These are phyloP conservation scores for Luffa acutangula DNA, from an alignment of 306 rosid species.

Conservation along the genomic window DNA sequence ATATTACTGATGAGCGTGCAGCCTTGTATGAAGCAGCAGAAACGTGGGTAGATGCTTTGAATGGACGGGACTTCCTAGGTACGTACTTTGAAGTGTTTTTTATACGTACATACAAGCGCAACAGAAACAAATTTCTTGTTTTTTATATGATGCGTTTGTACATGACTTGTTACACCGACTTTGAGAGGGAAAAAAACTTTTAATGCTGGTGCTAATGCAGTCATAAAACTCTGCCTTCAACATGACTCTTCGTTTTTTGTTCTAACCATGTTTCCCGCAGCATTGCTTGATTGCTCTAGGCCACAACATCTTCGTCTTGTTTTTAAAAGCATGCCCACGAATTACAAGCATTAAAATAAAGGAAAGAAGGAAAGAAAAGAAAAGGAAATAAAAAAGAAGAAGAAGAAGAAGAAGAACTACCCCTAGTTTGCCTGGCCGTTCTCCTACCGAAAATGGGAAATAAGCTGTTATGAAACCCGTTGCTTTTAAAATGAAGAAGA, in stretches of 20 bases:
- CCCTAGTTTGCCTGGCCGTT: background rate
- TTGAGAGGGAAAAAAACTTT: background rate
- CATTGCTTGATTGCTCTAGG: background rate
- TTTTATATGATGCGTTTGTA: background rate
- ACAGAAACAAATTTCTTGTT: background rate
- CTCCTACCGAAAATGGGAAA: background rate
- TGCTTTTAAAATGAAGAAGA: background rate
- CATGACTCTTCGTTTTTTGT: background rate
- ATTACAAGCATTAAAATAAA: background rate
- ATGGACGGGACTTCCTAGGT: constrained; percentile 89
- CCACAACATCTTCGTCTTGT: background rate
- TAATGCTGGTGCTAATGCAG: background rate
- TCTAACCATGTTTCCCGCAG: background rate
- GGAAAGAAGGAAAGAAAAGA: background rate
- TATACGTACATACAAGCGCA: background rate
- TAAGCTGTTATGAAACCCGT: background rate
- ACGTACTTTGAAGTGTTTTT: constrained; percentile 16
- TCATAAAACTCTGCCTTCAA: background rate
- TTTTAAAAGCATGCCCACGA: background rate
- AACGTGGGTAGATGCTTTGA: constrained; percentile 87
- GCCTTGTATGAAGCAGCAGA: constrained; percentile 92
- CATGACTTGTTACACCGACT: background rate
- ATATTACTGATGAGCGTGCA: constrained; percentile 88
- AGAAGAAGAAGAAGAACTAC: background rate
- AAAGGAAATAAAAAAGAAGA: background rate